These are phyloP conservation scores for Trametes polyzona DNA, from an alignment of 1,284 basidiomycete genomes.

Conservation along the genomic window DNA sequence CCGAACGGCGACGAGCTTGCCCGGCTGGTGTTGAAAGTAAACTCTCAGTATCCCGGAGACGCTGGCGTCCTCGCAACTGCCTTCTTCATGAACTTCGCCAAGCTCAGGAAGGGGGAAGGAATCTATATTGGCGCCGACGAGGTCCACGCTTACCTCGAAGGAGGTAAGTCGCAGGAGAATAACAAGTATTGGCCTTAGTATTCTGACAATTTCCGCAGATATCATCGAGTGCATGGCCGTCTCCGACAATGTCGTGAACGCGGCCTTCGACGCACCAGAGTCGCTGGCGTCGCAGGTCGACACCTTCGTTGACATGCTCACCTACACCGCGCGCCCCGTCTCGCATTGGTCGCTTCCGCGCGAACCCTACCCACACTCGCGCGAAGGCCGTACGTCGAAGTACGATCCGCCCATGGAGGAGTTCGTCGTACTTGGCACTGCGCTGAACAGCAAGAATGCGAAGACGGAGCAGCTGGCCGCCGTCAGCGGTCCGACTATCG, in stretches of 20 bases:
- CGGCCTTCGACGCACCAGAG: conserved; percentile 81
- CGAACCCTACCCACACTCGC: conserved; percentile 44
- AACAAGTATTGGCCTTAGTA: background rate
- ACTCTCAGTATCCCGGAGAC: conserved; percentile 87
- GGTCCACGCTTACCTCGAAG: conserved; percentile 94
- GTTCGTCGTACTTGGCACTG: conserved; percentile 83
- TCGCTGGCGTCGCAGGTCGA: conserved; percentile 85
- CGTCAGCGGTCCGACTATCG: conserved; percentile 83
- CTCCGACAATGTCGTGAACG: conserved; percentile 97
- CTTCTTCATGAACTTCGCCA: conserved; percentile 88
- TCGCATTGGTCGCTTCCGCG: conserved; percentile 72
- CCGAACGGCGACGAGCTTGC: conserved; percentile 41
- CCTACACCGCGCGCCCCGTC: conserved; percentile 77
- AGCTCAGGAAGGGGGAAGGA: conserved; percentile 81
- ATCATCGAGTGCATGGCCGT: conserved; percentile 98
- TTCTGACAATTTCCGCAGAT: conserved; percentile 51
- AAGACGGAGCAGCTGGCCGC: conserved; percentile 53
- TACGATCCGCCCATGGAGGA: conserved; percentile 95
- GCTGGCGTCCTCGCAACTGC: conserved; percentile 86
- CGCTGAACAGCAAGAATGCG: conserved; percentile 46
- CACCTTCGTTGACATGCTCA: conserved; percentile 86
- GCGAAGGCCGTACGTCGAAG: conserved; percentile 45
- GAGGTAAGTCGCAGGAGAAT: conserved; percentile 57
- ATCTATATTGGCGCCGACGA: conserved; percentile 95
- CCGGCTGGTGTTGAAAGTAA: conserved; percentile 72